Evolutionary conservation across 345 rosid genomes (phyloP).

Genomic region (Eucalyptus cloeziana): DNA sequence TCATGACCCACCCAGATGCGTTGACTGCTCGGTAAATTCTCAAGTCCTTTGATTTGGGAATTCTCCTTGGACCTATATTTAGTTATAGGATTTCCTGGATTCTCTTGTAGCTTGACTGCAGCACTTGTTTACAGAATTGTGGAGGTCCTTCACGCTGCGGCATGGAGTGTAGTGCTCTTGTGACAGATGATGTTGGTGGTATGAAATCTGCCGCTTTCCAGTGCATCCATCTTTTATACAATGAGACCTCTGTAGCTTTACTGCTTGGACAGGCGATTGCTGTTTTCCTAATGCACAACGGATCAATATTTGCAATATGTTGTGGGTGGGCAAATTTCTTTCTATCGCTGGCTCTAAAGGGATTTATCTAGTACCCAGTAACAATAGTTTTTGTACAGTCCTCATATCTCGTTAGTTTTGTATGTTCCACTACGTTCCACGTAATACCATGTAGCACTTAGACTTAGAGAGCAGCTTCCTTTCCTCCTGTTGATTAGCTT

Average conservation of each 20-base stretch:
- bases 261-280: not conserved
- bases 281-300: not conserved
- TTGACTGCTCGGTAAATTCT: conserved; percentile 58
- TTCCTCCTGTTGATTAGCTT: not conserved
- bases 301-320: not conserved
- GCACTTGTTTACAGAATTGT: conserved; percentile 40
- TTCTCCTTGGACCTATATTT: not conserved
- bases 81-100: not conserved
- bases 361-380: not conserved
- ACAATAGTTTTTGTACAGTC: not conserved
- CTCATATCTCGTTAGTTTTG: not conserved
- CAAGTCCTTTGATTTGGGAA: not conserved
- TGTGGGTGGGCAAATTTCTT: not conserved
- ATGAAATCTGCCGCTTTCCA: not conserved
- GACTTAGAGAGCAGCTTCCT: not conserved
- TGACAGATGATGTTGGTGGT: conserved; percentile 53
- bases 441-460: not conserved
- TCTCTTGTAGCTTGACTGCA: not conserved
- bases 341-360: not conserved
- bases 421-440: not conserved
- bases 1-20: conserved; percentile 80
- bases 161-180: conserved; percentile 71
- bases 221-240: not conserved
- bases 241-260: not conserved
- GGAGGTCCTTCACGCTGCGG: conserved; percentile 84